Evolutionary conservation across 225 moss, liverwort and hornwort species (phyloP).

Genomic region (Bryum argenteum): DNA sequence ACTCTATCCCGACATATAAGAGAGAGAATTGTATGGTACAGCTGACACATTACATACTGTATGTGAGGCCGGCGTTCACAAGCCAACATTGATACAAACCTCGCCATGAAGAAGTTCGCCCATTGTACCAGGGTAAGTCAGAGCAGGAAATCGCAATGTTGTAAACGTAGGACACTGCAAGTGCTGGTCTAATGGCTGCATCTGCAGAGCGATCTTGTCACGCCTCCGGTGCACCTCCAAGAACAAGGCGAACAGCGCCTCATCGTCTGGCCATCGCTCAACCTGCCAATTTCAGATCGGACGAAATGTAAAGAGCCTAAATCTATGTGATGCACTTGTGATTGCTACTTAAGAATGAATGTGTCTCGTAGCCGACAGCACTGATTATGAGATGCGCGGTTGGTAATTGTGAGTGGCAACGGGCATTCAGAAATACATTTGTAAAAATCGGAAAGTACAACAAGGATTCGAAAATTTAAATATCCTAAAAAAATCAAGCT

Average conservation of each 20-base stretch:
- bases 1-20: constrained; percentile 20
- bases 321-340: constrained; percentile 19
- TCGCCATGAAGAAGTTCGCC: constrained; percentile 98
- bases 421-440: constrained; percentile 3
- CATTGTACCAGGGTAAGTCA: constrained; percentile 90
- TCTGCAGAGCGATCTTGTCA: constrained; percentile 90
- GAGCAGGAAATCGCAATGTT: constrained; percentile 78
- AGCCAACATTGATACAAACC: constrained; percentile 50
- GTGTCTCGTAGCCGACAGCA: background rate
- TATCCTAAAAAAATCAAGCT: constrained; percentile 21
- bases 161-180: constrained; percentile 94
- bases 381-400: background rate
- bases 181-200: constrained; percentile 90
- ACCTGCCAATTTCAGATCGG: constrained; percentile 47
- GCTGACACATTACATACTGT: constrained; percentile 8
- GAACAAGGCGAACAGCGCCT: constrained; percentile 74
- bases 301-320: constrained; percentile 9
- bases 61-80: constrained; percentile 3
- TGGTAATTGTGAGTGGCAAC: constrained; percentile 1
- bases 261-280: constrained; percentile 89
- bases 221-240: constrained; percentile 96
- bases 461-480: constrained; percentile 5
- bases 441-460: constrained; percentile 9
- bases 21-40: background rate
- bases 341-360: constrained; percentile 17